Evolutionary conservation across 2,329 filamentous ascomycete genomes (phyloP).

Genomic region (Fusarium liriodendri): DNA sequence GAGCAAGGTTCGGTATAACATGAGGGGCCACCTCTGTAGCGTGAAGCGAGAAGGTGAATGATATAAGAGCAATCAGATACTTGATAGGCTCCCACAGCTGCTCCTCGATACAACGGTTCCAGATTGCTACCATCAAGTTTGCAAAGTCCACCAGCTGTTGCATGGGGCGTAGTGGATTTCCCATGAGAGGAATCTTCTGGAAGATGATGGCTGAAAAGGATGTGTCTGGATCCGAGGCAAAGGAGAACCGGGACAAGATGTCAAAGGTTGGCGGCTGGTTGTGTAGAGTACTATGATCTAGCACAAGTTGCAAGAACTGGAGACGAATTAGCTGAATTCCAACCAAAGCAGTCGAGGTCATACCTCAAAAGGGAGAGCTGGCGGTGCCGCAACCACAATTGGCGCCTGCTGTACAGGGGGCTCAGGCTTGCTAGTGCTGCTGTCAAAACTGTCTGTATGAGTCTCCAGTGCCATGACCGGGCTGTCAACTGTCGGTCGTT

Average conservation of each 20-base stretch:
- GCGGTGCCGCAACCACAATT: slow-evolving; percentile 38
- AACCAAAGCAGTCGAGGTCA: slow-evolving; percentile 16
- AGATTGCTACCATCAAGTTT: slow-evolving; percentile 72
- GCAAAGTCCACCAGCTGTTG: slow-evolving; percentile 74
- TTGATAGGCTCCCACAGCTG: slow-evolving; percentile 71
- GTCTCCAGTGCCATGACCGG: slow-evolving; percentile 72
- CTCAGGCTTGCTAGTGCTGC: slow-evolving; percentile 46
- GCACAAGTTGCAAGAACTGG: slow-evolving; percentile 70
- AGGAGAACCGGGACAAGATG: slow-evolving; percentile 70
- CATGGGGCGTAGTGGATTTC: slow-evolving; percentile 59
- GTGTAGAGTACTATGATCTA: slow-evolving; percentile 69
- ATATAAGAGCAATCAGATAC: slow-evolving; percentile 72
- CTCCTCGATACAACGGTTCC: slow-evolving; percentile 75
- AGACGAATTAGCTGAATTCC: slow-evolving; percentile 34
- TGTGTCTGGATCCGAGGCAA: slow-evolving; percentile 71
- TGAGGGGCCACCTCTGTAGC: slow-evolving; percentile 68
- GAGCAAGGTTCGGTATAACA: slow-evolving; percentile 68
- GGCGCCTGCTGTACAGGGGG: slow-evolving; percentile 30
- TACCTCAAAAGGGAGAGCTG: slow-evolving; percentile 60
- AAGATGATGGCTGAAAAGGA: slow-evolving; percentile 76
- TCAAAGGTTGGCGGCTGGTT: slow-evolving; percentile 74
- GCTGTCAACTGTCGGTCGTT: slow-evolving; percentile 73
- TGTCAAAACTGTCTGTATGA: slow-evolving; percentile 55
- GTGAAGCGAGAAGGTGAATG: slow-evolving; percentile 72
- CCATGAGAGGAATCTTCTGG: slow-evolving; percentile 71